Percentiles rank a stretch among this genome's conserved stretches.
Conservation (phyloP, 345 rosid genomes). For the Nasturtium officinale region DNA sequence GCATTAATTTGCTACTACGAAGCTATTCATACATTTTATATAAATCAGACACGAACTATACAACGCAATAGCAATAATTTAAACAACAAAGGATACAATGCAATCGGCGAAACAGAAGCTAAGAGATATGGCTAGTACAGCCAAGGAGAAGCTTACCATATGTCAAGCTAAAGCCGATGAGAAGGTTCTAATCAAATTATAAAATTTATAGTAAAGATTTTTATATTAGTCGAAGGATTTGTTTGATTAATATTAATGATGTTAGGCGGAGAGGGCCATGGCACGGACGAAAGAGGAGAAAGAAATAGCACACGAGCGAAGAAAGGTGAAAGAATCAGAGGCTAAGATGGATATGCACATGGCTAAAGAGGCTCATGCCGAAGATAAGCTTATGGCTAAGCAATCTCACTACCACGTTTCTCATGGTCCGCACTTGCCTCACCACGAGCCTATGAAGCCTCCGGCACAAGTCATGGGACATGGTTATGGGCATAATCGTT, state of each 20-base stretch:
- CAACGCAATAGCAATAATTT: neutral
- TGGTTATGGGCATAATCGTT: slow-evolving; percentile 14
- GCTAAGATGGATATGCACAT: slow-evolving; percentile 75
- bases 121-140: slow-evolving; percentile 61
- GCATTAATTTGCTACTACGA: neutral
- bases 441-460: slow-evolving; percentile 2
- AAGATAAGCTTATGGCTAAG: slow-evolving; percentile 40
- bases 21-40: neutral
- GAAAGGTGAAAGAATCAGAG: slow-evolving; percentile 65
- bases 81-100: slow-evolving; percentile 36
- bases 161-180: slow-evolving; percentile 60
- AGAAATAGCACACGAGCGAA: slow-evolving; percentile 53
- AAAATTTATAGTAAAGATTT: neutral
- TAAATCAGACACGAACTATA: neutral
- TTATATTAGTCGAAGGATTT: neutral
- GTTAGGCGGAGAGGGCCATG: slow-evolving; percentile 47
- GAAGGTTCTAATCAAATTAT: slow-evolving; percentile 39
- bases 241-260: neutral
- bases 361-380: slow-evolving; percentile 61
- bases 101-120: slow-evolving; percentile 59
- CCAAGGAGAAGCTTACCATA: slow-evolving; percentile 56
- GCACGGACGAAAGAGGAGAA: slow-evolving; percentile 61
- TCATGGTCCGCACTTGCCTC: slow-evolving; percentile 21
- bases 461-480: slow-evolving; percentile 25
- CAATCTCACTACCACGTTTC: slow-evolving; percentile 34